Conservation (phyloP, 2,329 filamentous ascomycete species). For the Talaromyces sp. region DNA sequence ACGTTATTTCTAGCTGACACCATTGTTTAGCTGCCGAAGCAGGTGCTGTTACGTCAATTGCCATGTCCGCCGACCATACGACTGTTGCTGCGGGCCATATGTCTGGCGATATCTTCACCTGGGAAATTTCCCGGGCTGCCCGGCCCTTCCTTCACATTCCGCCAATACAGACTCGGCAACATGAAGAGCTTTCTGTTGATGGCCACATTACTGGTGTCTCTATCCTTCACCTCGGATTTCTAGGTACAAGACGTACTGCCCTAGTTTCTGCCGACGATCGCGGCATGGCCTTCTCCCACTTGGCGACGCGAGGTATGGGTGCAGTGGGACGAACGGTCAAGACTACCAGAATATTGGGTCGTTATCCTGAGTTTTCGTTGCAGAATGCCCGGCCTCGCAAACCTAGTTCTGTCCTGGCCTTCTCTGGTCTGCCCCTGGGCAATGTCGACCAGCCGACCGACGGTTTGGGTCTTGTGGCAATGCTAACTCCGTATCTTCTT, state of each 20-base stretch:
- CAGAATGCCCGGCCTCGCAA: constrained; percentile 66
- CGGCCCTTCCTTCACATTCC: constrained; percentile 85
- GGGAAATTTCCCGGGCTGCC: constrained; percentile 81
- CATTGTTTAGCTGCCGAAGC: constrained; percentile 70
- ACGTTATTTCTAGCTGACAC: neutral
- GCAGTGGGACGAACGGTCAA: constrained; percentile 80
- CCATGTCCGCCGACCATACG: constrained; percentile 88
- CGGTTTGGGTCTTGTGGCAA: constrained; percentile 81
- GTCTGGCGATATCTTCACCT: constrained; percentile 90
- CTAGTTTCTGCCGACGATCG: constrained; percentile 90
- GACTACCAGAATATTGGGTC: constrained; percentile 82
- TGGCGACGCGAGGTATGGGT: constrained; percentile 86
- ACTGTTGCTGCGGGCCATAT: constrained; percentile 88
- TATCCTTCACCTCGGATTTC: constrained; percentile 87
- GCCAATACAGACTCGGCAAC: constrained; percentile 63
- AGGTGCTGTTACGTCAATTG: constrained; percentile 78
- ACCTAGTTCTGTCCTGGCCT: constrained; percentile 90
- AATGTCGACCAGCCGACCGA: constrained; percentile 89
- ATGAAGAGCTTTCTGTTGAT: constrained; percentile 64
- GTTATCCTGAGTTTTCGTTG: constrained; percentile 72
- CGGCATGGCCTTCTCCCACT: constrained; percentile 97
- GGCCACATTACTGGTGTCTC: constrained; percentile 75
- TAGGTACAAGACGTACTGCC: constrained; percentile 89
- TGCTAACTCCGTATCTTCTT: constrained; percentile 90
- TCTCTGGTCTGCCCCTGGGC: constrained; percentile 84